Conservation (phyloP, 2,329 filamentous ascomycete species). For the Pseudocercospora fuligena region DNA sequence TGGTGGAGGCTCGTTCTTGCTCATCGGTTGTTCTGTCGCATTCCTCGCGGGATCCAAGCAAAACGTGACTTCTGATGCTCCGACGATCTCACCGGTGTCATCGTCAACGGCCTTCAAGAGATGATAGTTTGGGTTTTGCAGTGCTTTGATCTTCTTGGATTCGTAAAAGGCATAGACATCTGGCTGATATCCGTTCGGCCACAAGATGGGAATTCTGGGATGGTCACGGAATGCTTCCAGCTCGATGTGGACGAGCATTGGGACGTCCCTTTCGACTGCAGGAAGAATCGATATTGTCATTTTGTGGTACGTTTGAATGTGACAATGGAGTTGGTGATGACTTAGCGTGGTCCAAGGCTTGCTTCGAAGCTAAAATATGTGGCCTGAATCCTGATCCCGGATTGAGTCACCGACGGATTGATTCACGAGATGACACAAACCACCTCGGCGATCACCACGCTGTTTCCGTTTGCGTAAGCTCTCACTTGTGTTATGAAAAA, state of each 20-base stretch:
- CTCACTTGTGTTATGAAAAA: not conserved
- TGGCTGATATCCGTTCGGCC: constrained; percentile 31
- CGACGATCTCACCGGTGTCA: constrained; percentile 29
- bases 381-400: not conserved
- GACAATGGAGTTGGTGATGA: not conserved
- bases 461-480: not conserved
- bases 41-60: constrained; percentile 22
- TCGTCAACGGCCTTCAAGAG: constrained; percentile 33
- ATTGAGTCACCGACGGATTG: not conserved
- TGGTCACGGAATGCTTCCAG: constrained; percentile 35
- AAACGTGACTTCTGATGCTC: constrained; percentile 32
- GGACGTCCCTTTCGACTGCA: constrained; percentile 29
- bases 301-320: not conserved
- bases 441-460: not conserved
- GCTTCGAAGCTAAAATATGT: not conserved
- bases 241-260: constrained; percentile 29
- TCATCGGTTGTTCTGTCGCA: constrained; percentile 9
- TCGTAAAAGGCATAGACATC: constrained; percentile 35
- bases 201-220: constrained; percentile 34
- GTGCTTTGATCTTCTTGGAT: constrained; percentile 18
- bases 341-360: not conserved
- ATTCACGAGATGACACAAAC: not conserved
- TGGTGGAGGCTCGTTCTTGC: constrained; percentile 27
- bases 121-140: constrained; percentile 18
- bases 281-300: constrained; percentile 31